Percentiles rank a stretch among this genome's conserved stretches.
phyloP scores from a whole-genome alignment of 305 asterid species.

The Withania somnifera region DNA sequence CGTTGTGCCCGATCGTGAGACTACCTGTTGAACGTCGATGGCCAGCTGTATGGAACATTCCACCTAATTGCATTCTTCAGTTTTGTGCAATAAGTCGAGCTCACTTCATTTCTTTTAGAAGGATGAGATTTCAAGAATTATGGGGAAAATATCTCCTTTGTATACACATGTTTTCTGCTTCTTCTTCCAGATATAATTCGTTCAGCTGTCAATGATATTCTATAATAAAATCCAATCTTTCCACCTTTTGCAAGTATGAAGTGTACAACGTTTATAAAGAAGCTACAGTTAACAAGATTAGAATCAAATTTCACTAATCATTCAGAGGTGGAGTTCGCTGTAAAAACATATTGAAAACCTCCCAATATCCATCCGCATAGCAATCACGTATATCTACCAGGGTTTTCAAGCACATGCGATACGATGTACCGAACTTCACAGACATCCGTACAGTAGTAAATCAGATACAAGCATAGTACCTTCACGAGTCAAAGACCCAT shows the following conservation, averaged over 20 bases:
- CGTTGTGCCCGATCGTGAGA: no score
- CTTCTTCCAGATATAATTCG: not conserved
- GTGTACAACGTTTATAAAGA: not conserved
- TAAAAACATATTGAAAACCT: constrained; percentile 42
- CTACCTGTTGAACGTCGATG: no score
- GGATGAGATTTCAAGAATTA: not conserved
- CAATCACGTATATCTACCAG: constrained; percentile 47
- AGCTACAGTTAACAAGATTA: not conserved
- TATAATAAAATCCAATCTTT: constrained; percentile 60
- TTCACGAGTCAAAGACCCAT: constrained; percentile 76
- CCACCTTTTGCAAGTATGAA: constrained; percentile 35
- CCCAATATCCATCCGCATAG: constrained; percentile 58
- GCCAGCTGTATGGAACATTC: no score
- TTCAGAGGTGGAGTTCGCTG: constrained; percentile 55
- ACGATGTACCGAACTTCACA: not conserved
- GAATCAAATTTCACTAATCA: constrained; percentile 25
- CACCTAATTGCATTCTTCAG: no score
- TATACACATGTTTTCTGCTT: not conserved
- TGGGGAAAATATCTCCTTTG: not conserved
- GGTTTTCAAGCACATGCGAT: constrained; percentile 7
- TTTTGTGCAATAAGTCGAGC: no score
- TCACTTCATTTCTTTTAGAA: not conserved
- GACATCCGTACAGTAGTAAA: not conserved
- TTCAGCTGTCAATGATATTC: not conserved
- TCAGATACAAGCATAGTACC: constrained; percentile 21